Base-by-base conservation (phyloP, 2,329 filamentous ascomycete species). In the Coniochaeta hoffmannii region DNA sequence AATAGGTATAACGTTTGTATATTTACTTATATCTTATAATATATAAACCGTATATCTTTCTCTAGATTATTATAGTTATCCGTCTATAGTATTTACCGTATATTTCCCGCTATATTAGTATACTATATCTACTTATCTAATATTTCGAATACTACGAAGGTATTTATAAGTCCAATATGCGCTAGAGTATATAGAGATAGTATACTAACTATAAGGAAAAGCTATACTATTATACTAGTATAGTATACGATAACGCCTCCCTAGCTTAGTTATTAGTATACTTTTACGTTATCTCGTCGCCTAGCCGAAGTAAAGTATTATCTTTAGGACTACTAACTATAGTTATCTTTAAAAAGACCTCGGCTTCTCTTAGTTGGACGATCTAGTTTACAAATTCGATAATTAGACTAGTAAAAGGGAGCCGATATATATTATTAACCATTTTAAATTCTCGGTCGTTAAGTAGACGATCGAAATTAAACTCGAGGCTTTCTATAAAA, bases 171-270 rank as follows among this genome's bases (percentile, higher is more conserved):
- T 89, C 88, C 64, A 81, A 81, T 30, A 75, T 82, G 65, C 67
- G 77, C 41, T 73, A 75, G 1, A 78, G 74, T 7, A 69, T 85
- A 24, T 74, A 92, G 2, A 88, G 89, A 0, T 71, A 72, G 0
- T 85, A 81, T 55, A 92, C 88, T 0, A 77, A 73, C 4, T 82
- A 78, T 64, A 86, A 88, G 58, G 84, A 89, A 52, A 74, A 70
- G 4, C 68, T 85, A 0, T 83, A 80, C 32, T 90, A 91, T 58
- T 73, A 76, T 11, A 74, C 78, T 12, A 77, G 79, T 22, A 74
- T 68, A 0, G 80, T 86, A 34, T 67, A 66, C 3, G 66, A 76
- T 11, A 54, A 66, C 0, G 65, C 71, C 3, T 81, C 79, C 0
- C 64, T 79, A n/a, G n/a, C n/a, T n/a, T n/a, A 0, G 61, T 69